A percentile compares a stretch with the other conserved stretches of the same genome.
Conservation (phyloP, 495 filamentous ascomycete genomes). For the Jackrogersella minutella region DNA sequence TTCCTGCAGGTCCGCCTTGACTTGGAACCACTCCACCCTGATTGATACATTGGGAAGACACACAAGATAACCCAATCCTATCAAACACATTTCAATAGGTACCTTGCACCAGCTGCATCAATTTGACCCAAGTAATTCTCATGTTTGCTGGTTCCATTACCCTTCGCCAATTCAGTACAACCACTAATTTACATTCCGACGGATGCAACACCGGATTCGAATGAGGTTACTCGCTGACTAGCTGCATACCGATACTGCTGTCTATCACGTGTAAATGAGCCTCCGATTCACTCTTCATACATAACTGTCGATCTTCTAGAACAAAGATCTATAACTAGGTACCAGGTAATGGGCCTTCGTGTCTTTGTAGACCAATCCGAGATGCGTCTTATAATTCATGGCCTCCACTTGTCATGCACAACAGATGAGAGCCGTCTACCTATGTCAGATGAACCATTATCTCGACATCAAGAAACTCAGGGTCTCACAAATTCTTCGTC, state of each 20-base stretch:
- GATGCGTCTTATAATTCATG: not conserved
- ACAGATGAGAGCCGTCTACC: not conserved
- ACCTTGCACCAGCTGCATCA: no score
- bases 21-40: not conserved
- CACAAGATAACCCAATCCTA: constrained; percentile 6
- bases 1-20: constrained; percentile 4
- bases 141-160: not conserved
- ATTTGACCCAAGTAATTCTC: no score
- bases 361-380: not conserved
- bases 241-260: constrained; percentile 25
- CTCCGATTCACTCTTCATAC: not conserved
- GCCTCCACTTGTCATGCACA: not conserved
- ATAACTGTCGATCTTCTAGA: constrained; percentile 1
- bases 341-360: not conserved
- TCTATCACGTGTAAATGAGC: constrained; percentile 31
- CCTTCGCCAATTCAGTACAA: no score
- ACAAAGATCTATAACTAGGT: not conserved
- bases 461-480: not conserved
- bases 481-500: not conserved
- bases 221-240: not conserved
- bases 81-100: not conserved
- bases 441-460: not conserved
- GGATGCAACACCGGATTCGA: constrained; percentile 10
- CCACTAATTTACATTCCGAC: constrained; percentile 1
- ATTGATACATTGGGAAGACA: not conserved